Evolutionary conservation across 306 rosid species (phyloP), one percentile per base, ranked within the genome.

Genomic region (Prinsepia uniflora): DNA sequence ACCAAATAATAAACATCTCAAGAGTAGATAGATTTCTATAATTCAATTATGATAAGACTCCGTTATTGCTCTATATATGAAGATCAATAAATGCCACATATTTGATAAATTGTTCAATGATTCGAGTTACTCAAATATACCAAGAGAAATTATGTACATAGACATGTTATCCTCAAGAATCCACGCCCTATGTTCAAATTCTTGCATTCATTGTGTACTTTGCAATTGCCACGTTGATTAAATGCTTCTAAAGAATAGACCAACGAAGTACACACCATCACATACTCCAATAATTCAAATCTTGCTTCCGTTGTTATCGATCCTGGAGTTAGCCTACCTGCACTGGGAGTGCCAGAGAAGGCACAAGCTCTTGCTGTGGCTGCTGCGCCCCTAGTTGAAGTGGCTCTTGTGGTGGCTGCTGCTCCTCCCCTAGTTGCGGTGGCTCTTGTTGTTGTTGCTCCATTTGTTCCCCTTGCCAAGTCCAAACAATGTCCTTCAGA

Each of bases 401-500:
- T 4, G 40, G 84, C 58, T 81, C 72, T 68, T 36, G 39, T 68
- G 36, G 24, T 8, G 7, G 2, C 52, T 76, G 84, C 54, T 75
- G 79, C 70, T 78, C 73, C 65, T 64, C 82, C 66, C 53, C 73
- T 11, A 52, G 62, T 58, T 71, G 78, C 43, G 42, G 83, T 67
- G 73, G 83, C 39, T 6, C 57, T n/a, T 52, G 20, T 52, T 74
- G 76, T 30, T 53, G 70, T 30, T 71, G 86, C 58, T 71, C 85
- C 22, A 78, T 85, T 68, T 82, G 81, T 76, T 95, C 96, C 77
- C 93, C 96, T 82, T 89, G 90, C 97, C 99, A 91, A 24, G 76
- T 84, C 97, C 97, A 95, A 59, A 95, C 76, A 67, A 95, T 85
- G 85, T 91, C 99, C 79, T 85, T 83, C 56, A 95, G 93, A 14